Evolutionary conservation across 2,329 filamentous ascomycete species (phyloP).

Genomic region (Alternaria angustiovoidea): DNA sequence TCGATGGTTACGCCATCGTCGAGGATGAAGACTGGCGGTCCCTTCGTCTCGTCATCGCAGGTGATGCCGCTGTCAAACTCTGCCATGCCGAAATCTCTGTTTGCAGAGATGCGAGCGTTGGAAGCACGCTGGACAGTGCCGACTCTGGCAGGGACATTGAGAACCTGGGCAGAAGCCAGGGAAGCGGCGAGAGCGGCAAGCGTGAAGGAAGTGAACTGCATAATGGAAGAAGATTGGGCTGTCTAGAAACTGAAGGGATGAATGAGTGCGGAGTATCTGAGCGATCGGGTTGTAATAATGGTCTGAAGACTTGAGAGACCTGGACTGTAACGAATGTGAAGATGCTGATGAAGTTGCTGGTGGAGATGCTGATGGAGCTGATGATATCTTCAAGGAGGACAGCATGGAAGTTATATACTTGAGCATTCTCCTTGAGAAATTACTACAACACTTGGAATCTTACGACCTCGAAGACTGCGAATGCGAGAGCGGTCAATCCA

Average conservation of each 20-base stretch:
- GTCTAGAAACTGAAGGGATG: neutral
- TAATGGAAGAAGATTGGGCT: neutral
- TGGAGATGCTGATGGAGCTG: neutral
- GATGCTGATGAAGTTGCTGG: neutral
- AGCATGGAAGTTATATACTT: neutral
- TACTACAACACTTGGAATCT: neutral
- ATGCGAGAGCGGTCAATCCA: neutral
- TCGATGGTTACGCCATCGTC: neutral
- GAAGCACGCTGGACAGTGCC: neutral
- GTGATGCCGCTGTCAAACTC: neutral
- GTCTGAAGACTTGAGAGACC: too few species aligned
- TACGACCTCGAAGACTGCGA: accelerated
- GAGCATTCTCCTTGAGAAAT: neutral
- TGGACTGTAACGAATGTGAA: neutral
- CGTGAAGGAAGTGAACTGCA: neutral
- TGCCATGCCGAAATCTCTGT: neutral
- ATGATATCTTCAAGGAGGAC: neutral
- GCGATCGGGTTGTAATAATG: accelerated
- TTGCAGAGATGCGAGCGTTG: neutral
- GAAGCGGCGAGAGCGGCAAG: neutral
- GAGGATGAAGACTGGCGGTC: neutral
- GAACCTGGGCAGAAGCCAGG: neutral
- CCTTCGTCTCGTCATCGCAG: neutral
- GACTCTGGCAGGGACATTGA: neutral
- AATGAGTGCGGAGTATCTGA: neutral